These are phyloP conservation scores for Cladorrhinum sp. DNA, from an alignment of 2,329 filamentous ascomycete species.

Conservation along the genomic window DNA sequence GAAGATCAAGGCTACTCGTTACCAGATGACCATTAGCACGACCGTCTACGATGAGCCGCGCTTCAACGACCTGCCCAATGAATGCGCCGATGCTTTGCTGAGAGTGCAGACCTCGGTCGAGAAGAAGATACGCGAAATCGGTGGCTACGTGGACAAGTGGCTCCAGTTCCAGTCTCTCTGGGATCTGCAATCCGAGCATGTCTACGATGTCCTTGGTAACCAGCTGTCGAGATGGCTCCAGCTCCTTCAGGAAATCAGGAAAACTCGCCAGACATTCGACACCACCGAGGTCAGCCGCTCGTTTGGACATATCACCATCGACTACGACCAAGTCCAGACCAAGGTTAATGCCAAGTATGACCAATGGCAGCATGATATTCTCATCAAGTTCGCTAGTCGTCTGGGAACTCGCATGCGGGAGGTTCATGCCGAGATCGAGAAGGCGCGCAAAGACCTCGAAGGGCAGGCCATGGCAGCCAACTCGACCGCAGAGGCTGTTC, in stretches of 20 bases:
- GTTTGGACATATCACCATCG: slow-evolving; percentile 91
- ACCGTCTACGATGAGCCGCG: slow-evolving; percentile 61
- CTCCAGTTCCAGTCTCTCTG: slow-evolving; percentile 97
- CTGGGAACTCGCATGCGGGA: slow-evolving; percentile 89
- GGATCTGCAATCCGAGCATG: slow-evolving; percentile 94
- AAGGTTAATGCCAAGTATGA: slow-evolving; percentile 99
- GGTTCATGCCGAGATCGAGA: slow-evolving; percentile 86
- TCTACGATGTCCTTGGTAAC: slow-evolving; percentile 88
- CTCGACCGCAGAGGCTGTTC: slow-evolving; percentile 93
- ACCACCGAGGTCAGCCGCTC: slow-evolving; percentile 90
- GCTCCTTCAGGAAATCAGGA: slow-evolving; percentile 92
- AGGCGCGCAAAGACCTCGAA: slow-evolving; percentile 85
- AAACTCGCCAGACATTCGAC: slow-evolving; percentile 93
- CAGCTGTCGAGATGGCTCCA: slow-evolving; percentile 92
- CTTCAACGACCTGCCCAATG: slow-evolving; percentile 80
- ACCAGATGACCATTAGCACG: slow-evolving; percentile 81
- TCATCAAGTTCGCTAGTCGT: slow-evolving; percentile 86
- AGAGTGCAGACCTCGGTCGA: slow-evolving; percentile 82
- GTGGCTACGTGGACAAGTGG: slow-evolving; percentile 93
- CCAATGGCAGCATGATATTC: slow-evolving; percentile 97
- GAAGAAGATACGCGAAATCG: slow-evolving; percentile 74
- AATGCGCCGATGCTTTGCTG: slow-evolving; percentile 75
- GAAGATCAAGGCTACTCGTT: slow-evolving; percentile 91
- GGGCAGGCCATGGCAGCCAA: slow-evolving; percentile 88
- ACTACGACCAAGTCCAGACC: slow-evolving; percentile 97